Base-by-base conservation (phyloP, 306 rosid genomes). In the Purshia tridentata region DNA sequence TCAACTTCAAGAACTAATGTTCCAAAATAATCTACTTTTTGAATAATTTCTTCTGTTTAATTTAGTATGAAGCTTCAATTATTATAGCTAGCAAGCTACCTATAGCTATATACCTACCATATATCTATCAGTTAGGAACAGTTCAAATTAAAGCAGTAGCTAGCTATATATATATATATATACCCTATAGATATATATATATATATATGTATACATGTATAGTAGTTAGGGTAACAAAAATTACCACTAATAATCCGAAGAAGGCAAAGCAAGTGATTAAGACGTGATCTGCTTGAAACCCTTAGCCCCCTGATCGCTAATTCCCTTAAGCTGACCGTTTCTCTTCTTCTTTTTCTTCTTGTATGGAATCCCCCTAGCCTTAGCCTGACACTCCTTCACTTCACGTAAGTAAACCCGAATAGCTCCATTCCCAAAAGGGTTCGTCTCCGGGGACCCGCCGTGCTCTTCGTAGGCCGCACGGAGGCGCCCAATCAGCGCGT, bases 401-500 rank as follows among this genome's bases (percentile, higher is more conserved):
- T 93, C 98, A 44, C 98, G 87, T 12, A 93, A 79, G 58, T 87
- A 93, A 6, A 89, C 83, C 15, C 98, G 86, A 73, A 93, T 90
- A 12, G 97, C 85, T 65, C 90, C 96, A 20, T 86, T 89, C 0
- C 97, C 97, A 3, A 93, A 93, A 20, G 98, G 98, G 76, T 93
- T 93, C 0, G 73, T 74, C 74, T 90, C 96, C 1, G 88, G 85
- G 0, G 96, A 87, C 0, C 97, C 98, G 0, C 96, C 98, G 37
- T 90, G 90, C 70, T 93, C 98, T 53, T 93, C 98, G 5, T 86
- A 93, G 0, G 98, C 98, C 0, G 98, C 98, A 16, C 98, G 75
- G 0, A 92, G 92, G 15, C 98, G 81, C 4, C 98, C 98, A 75
- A 92, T 92, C 63, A 90, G 89, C 1, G 98, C 96, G 18, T 92